Conservation (phyloP, 768 basidiomycete genomes). For the Amanita muscaria region DNA sequence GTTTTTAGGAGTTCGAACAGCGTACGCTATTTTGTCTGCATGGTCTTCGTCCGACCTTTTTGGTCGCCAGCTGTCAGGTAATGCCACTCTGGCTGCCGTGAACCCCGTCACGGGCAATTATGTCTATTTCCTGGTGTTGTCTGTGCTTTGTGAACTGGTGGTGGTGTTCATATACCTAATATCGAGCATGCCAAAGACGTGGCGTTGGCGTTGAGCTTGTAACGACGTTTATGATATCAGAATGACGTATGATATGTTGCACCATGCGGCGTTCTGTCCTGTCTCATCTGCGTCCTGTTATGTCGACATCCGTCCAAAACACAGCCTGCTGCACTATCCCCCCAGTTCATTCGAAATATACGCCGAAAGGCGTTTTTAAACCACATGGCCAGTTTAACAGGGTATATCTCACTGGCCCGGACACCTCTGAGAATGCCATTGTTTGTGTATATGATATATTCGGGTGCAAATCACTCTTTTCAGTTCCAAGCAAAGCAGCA, state of each 20-base stretch:
- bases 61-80: slow-evolving; percentile 27
- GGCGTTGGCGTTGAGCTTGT: neutral
- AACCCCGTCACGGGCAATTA: slow-evolving; percentile 50
- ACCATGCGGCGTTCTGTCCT: too few species aligned
- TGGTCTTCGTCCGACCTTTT: slow-evolving; percentile 46
- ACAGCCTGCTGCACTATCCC: slow-evolving; percentile 47
- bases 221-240: slow-evolving; percentile 6
- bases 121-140: slow-evolving; percentile 50
- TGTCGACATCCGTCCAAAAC: slow-evolving; percentile 31
- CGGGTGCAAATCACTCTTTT: slow-evolving; percentile 28
- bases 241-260: slow-evolving; percentile 8
- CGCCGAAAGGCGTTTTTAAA: slow-evolving; percentile 41
- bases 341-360: slow-evolving; percentile 43
- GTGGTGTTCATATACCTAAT: slow-evolving; percentile 40
- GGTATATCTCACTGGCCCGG: slow-evolving; percentile 44
- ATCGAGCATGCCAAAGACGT: slow-evolving; percentile 28
- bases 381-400: slow-evolving; percentile 39
- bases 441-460: slow-evolving; percentile 60
- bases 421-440: slow-evolving; percentile 39
- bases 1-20: slow-evolving; percentile 47
- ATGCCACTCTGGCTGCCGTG: slow-evolving; percentile 41
- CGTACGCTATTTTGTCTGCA: slow-evolving; percentile 50
- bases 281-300: slow-evolving; percentile 27
- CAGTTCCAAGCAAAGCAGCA: neutral
- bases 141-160: slow-evolving; percentile 51